phyloP scores from a whole-genome alignment of 2,329 filamentous ascomycete species.

The Tolypocladium guangdongense region DNA sequence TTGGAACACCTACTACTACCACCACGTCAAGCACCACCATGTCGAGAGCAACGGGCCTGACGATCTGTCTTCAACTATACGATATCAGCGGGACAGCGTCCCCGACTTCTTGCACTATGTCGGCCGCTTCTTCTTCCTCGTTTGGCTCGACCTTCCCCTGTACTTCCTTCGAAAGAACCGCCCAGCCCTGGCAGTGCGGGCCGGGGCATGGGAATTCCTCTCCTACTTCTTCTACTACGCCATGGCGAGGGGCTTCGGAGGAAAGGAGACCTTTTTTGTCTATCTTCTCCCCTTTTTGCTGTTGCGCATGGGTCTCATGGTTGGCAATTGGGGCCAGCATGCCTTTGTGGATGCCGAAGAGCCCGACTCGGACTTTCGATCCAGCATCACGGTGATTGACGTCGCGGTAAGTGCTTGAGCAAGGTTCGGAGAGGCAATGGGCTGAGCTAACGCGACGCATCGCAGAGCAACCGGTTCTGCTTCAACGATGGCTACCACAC shows the following conservation, averaged over 20 bases:
- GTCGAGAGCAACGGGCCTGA: slow-evolving; percentile 70
- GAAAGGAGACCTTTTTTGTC: slow-evolving; percentile 49
- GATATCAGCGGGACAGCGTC: slow-evolving; percentile 61
- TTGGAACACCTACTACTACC: slow-evolving; percentile 78
- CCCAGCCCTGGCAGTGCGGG: slow-evolving; percentile 38
- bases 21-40: slow-evolving; percentile 80
- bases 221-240: slow-evolving; percentile 41
- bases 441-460: neutral
- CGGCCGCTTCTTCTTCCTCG: slow-evolving; percentile 59
- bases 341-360: slow-evolving; percentile 67
- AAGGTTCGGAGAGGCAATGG: too few relatives aligned
- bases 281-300: slow-evolving; percentile 55
- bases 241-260: slow-evolving; percentile 38
- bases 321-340: slow-evolving; percentile 78
- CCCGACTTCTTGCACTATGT: slow-evolving; percentile 61
- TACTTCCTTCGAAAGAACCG: slow-evolving; percentile 63
- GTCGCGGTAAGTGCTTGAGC: slow-evolving; percentile 48
- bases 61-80: slow-evolving; percentile 65
- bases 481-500: slow-evolving; percentile 80
- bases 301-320: slow-evolving; percentile 63
- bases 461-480: slow-evolving; percentile 67
- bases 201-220: slow-evolving; percentile 49
- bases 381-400: slow-evolving; percentile 70
- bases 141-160: slow-evolving; percentile 64
- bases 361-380: slow-evolving; percentile 67